Conservation (phyloP, 2,329 filamentous ascomycete genomes). For the Paraphoma sp. region DNA sequence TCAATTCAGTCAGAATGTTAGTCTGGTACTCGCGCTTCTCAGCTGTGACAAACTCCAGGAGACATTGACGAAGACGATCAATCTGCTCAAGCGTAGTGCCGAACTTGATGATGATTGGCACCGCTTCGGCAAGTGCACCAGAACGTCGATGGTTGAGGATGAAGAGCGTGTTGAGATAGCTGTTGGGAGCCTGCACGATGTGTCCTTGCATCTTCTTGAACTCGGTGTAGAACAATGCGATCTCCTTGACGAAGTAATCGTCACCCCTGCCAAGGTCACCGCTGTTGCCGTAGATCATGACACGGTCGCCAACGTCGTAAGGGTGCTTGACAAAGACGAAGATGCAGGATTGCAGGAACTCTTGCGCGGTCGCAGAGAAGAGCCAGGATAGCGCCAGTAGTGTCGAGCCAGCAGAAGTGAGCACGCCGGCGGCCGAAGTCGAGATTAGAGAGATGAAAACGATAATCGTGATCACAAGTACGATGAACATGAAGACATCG, state of each 20-base stretch:
- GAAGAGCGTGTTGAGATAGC: constrained; percentile 88
- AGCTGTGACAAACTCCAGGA: constrained; percentile 80
- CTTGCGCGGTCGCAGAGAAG: constrained; percentile 89
- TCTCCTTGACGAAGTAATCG: constrained; percentile 96
- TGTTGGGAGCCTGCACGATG: constrained; percentile 94
- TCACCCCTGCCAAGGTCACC: constrained; percentile 80
- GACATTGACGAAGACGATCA: constrained; percentile 77
- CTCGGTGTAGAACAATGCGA: constrained; percentile 90
- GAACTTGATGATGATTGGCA: constrained; percentile 85
- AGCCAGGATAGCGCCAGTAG: constrained; percentile 93
- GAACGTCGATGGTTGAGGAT: constrained; percentile 94
- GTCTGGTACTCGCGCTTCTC: constrained; percentile 90
- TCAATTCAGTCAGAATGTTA: constrained; percentile 86
- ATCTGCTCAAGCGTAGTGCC: constrained; percentile 85
- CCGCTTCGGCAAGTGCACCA: constrained; percentile 83
- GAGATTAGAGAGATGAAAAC: constrained; percentile 91
- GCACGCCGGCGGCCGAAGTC: constrained; percentile 83
- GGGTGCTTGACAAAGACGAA: constrained; percentile 98
- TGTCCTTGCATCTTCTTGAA: constrained; percentile 99
- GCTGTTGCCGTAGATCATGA: constrained; percentile 89
- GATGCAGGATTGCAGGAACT: constrained; percentile 91
- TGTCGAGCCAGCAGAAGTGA: constrained; percentile 87
- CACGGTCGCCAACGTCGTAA: constrained; percentile 93
- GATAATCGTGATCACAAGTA: constrained; percentile 78
- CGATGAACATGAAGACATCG: constrained; percentile 86